A percentile compares a stretch with the other conserved stretches of the same genome.
These are phyloP conservation scores for Calophaca sinica DNA, from an alignment of 306 rosid genomes.

Conservation along the genomic window DNA sequence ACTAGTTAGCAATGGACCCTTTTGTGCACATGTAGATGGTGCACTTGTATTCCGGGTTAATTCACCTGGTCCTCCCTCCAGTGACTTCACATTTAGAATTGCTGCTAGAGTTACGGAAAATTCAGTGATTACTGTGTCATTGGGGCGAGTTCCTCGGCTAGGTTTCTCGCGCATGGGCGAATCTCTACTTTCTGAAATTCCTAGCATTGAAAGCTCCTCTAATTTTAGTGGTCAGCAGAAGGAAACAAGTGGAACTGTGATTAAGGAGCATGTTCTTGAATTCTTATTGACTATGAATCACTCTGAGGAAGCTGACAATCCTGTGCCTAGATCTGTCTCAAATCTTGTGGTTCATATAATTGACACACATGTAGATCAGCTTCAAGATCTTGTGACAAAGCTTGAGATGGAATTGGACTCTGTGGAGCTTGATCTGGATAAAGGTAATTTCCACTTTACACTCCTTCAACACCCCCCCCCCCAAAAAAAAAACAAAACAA, in stretches of 20 bases:
- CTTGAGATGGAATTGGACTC: slow-evolving; percentile 95
- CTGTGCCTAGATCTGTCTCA: slow-evolving; percentile 85
- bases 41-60: slow-evolving; percentile 92
- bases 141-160: slow-evolving; percentile 93
- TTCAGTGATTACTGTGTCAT: slow-evolving; percentile 84
- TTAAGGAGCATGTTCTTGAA: slow-evolving; percentile 95
- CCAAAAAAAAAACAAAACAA: too few relatives aligned
- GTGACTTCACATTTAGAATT: slow-evolving; percentile 86
- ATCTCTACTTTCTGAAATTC: slow-evolving; percentile 92
- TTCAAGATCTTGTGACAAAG: slow-evolving; percentile 89
- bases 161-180: slow-evolving; percentile 83
- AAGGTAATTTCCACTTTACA: slow-evolving; percentile 57
- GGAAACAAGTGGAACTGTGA: slow-evolving; percentile 70
- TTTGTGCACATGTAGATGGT: slow-evolving; percentile 92
- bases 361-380: slow-evolving; percentile 94
- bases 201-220: slow-evolving; percentile 76
- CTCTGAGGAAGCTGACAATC: slow-evolving; percentile 97
- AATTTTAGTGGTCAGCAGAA: slow-evolving; percentile 56
- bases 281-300: slow-evolving; percentile 95
- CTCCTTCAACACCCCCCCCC: not conserved
- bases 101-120: slow-evolving; percentile 88
- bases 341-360: slow-evolving; percentile 88
- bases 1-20: slow-evolving; percentile 98
- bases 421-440: slow-evolving; percentile 88
- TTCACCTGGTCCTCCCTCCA: slow-evolving; percentile 91